These are phyloP conservation scores for Aspergillus kassunensis DNA, from an alignment of 495 filamentous ascomycete genomes.

Conservation along the genomic window DNA sequence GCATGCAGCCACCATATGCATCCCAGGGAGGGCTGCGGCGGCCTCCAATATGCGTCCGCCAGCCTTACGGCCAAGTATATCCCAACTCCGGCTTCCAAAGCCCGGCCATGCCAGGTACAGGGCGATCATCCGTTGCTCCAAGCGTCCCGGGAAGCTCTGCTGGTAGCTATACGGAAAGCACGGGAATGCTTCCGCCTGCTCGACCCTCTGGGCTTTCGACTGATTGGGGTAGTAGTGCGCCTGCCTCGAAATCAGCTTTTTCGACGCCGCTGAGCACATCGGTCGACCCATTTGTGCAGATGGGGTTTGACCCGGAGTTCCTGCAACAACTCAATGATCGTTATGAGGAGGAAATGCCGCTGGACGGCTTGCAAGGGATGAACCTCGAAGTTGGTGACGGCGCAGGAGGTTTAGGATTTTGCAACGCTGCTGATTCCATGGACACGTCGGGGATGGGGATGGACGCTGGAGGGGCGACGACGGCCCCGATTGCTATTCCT, in stretches of 20 bases:
- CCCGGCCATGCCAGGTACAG: slow-evolving; percentile 31
- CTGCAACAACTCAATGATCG: slow-evolving; percentile 36
- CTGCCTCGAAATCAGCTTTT: slow-evolving; percentile 28
- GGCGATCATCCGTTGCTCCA: slow-evolving; percentile 33
- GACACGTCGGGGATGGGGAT: slow-evolving; percentile 15
- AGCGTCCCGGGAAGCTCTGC: slow-evolving; percentile 37
- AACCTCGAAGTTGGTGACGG: slow-evolving; percentile 8
- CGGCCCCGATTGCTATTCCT: slow-evolving; percentile 4
- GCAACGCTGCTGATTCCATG: slow-evolving; percentile 17
- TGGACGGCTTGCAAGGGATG: slow-evolving; percentile 21
- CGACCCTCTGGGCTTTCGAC: slow-evolving; percentile 29
- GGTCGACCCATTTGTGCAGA: slow-evolving; percentile 38
- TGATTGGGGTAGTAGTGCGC: slow-evolving; percentile 40
- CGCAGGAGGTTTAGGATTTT: not conserved
- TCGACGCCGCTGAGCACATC: slow-evolving; percentile 28
- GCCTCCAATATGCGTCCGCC: slow-evolving; percentile 25
- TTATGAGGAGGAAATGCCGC: slow-evolving; percentile 29
- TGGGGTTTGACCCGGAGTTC: slow-evolving; percentile 43
- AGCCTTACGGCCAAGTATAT: slow-evolving; percentile 26
- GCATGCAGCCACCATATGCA: slow-evolving; percentile 42
- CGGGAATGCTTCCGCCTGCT: slow-evolving; percentile 30
- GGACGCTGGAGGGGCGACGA: slow-evolving; percentile 11
- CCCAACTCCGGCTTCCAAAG: slow-evolving; percentile 36
- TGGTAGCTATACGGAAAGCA: slow-evolving; percentile 39
- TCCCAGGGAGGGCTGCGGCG: slow-evolving; percentile 26